These are phyloP conservation scores for Pestalotiopsis sp. DNA, from an alignment of 2,329 filamentous ascomycete species.

Conservation along the genomic window DNA sequence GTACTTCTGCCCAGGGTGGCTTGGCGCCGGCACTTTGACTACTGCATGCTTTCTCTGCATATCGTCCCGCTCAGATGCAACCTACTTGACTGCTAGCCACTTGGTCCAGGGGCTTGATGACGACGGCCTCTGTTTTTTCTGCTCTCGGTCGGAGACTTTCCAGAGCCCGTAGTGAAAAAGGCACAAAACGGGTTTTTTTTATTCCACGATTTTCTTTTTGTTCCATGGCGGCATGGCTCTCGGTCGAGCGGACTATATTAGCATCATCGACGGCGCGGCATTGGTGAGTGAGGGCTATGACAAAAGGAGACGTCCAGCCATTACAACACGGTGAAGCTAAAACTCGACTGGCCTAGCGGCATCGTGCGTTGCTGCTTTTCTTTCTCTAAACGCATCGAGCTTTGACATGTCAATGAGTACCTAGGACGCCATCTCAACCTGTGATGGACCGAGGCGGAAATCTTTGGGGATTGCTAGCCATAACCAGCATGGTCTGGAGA, in stretches of 20 bases:
- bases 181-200: neutral
- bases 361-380: neutral
- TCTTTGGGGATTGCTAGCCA: neutral
- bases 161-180: neutral
- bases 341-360: neutral
- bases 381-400: too few relatives aligned
- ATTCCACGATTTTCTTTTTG: neutral
- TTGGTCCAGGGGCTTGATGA: too few relatives aligned
- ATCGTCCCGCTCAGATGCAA: too few relatives aligned
- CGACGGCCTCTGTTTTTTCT: neutral
- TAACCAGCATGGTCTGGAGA: neutral
- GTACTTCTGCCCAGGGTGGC: too few relatives aligned
- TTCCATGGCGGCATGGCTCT: neutral
- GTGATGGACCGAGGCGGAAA: neutral
- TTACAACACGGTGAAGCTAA: neutral
- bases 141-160: neutral
- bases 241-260: neutral
- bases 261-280: neutral
- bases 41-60: too few relatives aligned
- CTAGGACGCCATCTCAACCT: neutral
- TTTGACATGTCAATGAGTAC: too few relatives aligned
- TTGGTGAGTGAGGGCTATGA: neutral
- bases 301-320: neutral
- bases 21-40: too few relatives aligned
- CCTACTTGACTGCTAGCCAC: too few relatives aligned